Evolutionary conservation across 768 basidiomycete species (phyloP).

Genomic region (Xerocomus spinulosus): DNA sequence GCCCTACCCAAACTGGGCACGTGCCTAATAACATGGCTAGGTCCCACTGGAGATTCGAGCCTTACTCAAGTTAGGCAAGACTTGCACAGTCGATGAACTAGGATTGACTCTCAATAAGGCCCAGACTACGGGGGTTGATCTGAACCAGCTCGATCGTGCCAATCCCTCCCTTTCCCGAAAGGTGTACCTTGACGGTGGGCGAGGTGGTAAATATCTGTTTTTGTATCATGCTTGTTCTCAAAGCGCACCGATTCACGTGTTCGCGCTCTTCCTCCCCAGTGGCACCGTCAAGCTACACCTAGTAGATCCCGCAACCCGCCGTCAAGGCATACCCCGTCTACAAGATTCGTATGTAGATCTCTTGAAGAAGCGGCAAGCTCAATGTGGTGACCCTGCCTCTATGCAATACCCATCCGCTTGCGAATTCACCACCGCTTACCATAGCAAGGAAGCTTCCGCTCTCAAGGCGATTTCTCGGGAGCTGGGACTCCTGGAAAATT

Average conservation of each 20-base stretch:
- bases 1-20: not conserved
- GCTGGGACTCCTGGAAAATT: slow-evolving; percentile 67
- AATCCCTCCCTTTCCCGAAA: slow-evolving; percentile 52
- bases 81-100: slow-evolving; percentile 63
- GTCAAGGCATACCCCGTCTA: slow-evolving; percentile 78
- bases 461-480: slow-evolving; percentile 86
- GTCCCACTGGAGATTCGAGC: slow-evolving; percentile 81
- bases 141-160: slow-evolving; percentile 72
- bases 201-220: slow-evolving; percentile 71
- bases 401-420: slow-evolving; percentile 61
- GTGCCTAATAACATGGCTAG: slow-evolving; percentile 35
- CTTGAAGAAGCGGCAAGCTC: slow-evolving; percentile 44
- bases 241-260: slow-evolving; percentile 74
- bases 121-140: slow-evolving; percentile 75
- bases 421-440: slow-evolving; percentile 68
- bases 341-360: slow-evolving; percentile 67
- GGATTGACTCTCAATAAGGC: slow-evolving; percentile 78
- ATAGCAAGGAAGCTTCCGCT: slow-evolving; percentile 72
- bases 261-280: slow-evolving; percentile 77
- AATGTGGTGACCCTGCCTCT: slow-evolving; percentile 40
- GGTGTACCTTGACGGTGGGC: slow-evolving; percentile 71
- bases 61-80: slow-evolving; percentile 77
- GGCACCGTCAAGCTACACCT: slow-evolving; percentile 74
- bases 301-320: slow-evolving; percentile 85
- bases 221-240: slow-evolving; percentile 82